Conservation (phyloP, 179 eudicot species). For the Silene coronaria region DNA sequence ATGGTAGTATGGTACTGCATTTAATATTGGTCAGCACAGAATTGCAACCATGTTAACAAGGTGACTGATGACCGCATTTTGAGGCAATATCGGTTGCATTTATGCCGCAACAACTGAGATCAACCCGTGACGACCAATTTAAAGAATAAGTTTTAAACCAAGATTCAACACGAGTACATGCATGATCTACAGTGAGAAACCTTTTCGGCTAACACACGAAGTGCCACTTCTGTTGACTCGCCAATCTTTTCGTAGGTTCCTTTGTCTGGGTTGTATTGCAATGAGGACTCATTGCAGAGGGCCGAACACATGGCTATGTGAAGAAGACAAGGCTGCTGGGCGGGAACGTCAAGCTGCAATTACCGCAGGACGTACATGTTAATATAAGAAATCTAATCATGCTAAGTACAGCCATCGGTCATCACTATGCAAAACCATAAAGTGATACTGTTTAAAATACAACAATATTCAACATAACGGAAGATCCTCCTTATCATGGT, state of each 20-base stretch:
- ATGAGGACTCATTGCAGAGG: conserved; percentile 87
- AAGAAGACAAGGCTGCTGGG: conserved; percentile 87
- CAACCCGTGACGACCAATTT: not conserved
- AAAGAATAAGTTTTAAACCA: not conserved
- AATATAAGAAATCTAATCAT: not conserved
- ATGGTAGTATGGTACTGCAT: not conserved
- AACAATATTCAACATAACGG: not conserved
- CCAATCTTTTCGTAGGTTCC: conserved; percentile 91
- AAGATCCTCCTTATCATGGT: not conserved
- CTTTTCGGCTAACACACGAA: conserved; percentile 94
- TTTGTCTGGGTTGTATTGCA: conserved; percentile 92
- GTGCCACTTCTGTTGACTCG: conserved; percentile 98
- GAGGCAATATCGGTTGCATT: not conserved
- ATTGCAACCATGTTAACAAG: not conserved
- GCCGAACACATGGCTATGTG: conserved; percentile 99
- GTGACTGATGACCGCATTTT: not conserved
- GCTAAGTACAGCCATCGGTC: not conserved
- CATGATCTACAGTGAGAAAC: conserved; percentile 30
- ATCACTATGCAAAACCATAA: not conserved
- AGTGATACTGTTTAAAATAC: not conserved
- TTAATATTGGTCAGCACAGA: not conserved
- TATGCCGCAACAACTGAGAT: not conserved
- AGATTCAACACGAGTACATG: not conserved
- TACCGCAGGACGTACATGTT: conserved; percentile 11
- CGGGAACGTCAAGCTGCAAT: conserved; percentile 85